phyloP scores from a whole-genome alignment of 495 filamentous ascomycete species.

The Xanthoparmelia taractica region DNA sequence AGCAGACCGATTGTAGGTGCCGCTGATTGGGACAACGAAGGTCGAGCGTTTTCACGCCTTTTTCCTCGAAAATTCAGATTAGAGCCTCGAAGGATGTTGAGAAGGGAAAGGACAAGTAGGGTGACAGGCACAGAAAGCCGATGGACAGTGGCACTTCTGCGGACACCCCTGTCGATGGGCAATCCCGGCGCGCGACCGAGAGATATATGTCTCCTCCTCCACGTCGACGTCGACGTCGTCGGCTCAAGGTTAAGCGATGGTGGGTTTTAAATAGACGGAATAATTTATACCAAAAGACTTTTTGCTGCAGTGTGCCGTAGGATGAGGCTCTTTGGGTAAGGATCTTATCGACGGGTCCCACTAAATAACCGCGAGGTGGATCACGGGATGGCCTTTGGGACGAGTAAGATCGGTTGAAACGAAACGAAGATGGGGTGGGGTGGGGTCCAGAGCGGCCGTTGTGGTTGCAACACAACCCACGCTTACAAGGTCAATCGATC shows the following conservation, averaged over 20 bases:
- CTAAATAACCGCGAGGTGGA: constrained; percentile 19
- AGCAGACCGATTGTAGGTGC: background rate
- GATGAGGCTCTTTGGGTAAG: constrained; percentile 12
- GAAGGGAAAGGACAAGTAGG: background rate
- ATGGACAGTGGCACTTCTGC: background rate
- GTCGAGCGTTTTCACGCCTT: too few species aligned
- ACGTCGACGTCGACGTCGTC: too few species aligned
- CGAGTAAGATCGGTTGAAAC: constrained; percentile 12
- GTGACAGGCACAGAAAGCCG: constrained; percentile 3
- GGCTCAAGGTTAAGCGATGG: too few species aligned
- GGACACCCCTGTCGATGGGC: background rate
- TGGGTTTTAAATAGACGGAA: too few species aligned
- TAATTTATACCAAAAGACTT: background rate
- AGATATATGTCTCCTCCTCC: too few species aligned
- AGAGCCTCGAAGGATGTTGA: background rate
- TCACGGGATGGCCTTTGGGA: constrained; percentile 7
- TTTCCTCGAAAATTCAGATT: background rate
- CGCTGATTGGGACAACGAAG: constrained; percentile 6
- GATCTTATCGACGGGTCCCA: constrained; percentile 18
- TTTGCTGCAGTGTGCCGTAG: constrained; percentile 15
- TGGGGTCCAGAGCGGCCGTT: background rate
- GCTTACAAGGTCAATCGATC: background rate
- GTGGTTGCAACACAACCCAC: background rate
- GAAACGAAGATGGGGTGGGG: constrained; percentile 14
- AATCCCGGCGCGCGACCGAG: too few species aligned